phyloP scores from a whole-genome alignment of 108 stramenopile genomes.

The Fragilaria crotonensis region DNA sequence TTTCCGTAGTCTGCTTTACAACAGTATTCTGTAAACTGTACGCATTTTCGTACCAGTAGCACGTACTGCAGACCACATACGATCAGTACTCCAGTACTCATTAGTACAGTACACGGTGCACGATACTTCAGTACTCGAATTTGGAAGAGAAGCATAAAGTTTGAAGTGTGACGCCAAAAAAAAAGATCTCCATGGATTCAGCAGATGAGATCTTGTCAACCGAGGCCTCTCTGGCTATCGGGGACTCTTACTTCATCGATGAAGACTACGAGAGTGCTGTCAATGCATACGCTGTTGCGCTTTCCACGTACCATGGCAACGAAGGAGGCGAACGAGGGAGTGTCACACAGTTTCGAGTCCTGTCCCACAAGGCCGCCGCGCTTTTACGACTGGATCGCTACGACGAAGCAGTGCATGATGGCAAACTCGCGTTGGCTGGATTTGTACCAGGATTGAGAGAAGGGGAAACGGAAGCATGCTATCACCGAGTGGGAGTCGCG shows the following conservation, averaged over 20 bases:
- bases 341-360: conserved; percentile 35
- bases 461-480: conserved; percentile 44
- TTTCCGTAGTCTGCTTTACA: too few species aligned
- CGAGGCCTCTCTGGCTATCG: conserved; percentile 29
- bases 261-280: conserved; percentile 54
- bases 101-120: too few species aligned
- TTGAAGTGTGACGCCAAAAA: too few species aligned
- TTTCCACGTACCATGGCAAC: conserved; percentile 30
- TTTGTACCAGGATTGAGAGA: conserved; percentile 25
- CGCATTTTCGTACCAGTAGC: too few species aligned
- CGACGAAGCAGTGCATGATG: conserved; percentile 63
- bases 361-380: conserved; percentile 60
- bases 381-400: conserved; percentile 52
- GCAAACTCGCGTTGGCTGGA: conserved; percentile 39
- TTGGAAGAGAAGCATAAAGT: too few species aligned
- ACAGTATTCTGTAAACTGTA: too few species aligned
- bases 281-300: conserved; percentile 61
- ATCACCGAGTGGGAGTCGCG: conserved; percentile 49
- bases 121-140: too few species aligned
- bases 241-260: conserved; percentile 59
- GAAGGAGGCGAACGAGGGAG: conserved; percentile 12
- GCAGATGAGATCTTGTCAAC: too few species aligned
- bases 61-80: too few species aligned
- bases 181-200: too few species aligned
- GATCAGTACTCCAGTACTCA: too few species aligned